Conservation (phyloP, 805 yeast species). For the Cyberlindnera veronae region DNA sequence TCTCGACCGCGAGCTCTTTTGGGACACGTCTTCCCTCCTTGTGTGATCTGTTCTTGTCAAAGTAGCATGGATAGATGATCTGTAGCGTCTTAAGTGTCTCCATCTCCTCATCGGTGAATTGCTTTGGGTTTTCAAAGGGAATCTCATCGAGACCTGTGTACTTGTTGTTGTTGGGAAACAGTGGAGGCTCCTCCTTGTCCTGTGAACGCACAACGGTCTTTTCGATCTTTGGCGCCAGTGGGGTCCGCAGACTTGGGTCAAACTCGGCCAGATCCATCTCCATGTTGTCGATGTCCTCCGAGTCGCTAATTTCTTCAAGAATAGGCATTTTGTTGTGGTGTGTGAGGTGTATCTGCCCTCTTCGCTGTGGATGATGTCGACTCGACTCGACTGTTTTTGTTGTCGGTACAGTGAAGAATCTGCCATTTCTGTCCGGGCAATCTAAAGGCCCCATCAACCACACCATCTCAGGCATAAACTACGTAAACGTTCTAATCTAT, state of each 20-base stretch:
- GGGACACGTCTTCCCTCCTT: conserved; percentile 83
- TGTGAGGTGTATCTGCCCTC: neutral
- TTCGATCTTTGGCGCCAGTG: conserved; percentile 65
- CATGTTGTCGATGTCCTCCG: conserved; percentile 81
- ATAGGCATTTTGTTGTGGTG: conserved; percentile 49
- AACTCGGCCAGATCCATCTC: conserved; percentile 93
- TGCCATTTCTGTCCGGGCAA: no score
- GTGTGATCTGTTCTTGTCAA: conserved; percentile 73
- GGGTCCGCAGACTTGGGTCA: conserved; percentile 66
- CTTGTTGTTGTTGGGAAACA: conserved; percentile 5
- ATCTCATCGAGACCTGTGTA: conserved; percentile 3
- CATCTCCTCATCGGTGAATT: conserved; percentile 51
- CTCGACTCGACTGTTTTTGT: no score
- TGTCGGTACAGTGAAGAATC: no score
- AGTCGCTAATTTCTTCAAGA: conserved; percentile 66
- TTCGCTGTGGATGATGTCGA: no score
- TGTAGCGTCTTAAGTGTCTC: conserved; percentile 68
- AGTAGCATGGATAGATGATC: conserved; percentile 86
- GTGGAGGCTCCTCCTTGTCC: conserved; percentile 32
- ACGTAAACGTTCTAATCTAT: no score
- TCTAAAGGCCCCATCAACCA: no score
- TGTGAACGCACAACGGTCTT: conserved; percentile 62
- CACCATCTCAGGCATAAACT: no score
- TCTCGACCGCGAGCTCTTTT: conserved; percentile 63
- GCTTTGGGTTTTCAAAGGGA: conserved; percentile 17